These are phyloP conservation scores for Diversispora eburnea DNA, from an alignment of 192 early-diverging fungal genomes.

Conservation along the genomic window DNA sequence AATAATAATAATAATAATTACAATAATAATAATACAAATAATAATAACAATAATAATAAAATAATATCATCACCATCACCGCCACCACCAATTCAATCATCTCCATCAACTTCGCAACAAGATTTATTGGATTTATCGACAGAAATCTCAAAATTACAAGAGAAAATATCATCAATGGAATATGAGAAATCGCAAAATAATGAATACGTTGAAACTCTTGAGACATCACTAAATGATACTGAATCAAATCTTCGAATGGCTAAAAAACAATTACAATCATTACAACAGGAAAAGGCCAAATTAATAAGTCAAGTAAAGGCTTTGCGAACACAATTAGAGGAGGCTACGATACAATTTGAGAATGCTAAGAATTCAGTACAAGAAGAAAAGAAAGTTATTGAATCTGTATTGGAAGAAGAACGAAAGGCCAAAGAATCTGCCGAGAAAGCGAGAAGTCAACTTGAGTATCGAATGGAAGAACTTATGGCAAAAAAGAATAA, in stretches of 20 bases:
- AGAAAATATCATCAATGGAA: slow-evolving; percentile 36
- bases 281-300: slow-evolving; percentile 38
- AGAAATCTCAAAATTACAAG: slow-evolving; percentile 32
- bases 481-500: slow-evolving; percentile 52
- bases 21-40: neutral
- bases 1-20: neutral
- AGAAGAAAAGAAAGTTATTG: slow-evolving; percentile 38
- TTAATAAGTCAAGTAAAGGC: slow-evolving; percentile 37
- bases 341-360: slow-evolving; percentile 35
- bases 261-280: slow-evolving; percentile 36
- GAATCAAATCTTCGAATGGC: slow-evolving; percentile 40
- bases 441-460: slow-evolving; percentile 41
- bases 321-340: slow-evolving; percentile 37
- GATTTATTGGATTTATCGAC: slow-evolving; percentile 6
- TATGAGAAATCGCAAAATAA: slow-evolving; percentile 36
- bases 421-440: slow-evolving; percentile 48
- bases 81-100: slow-evolving; percentile 20
- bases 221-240: slow-evolving; percentile 42
- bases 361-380: slow-evolving; percentile 22
- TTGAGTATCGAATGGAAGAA: slow-evolving; percentile 55
- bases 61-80: neutral
- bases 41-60: neutral
- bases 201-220: slow-evolving; percentile 37
- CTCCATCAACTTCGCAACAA: neutral
- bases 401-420: slow-evolving; percentile 42